These are phyloP conservation scores for Solanum corneliomulleri DNA, from an alignment of 257 asterid genomes.

Conservation along the genomic window DNA sequence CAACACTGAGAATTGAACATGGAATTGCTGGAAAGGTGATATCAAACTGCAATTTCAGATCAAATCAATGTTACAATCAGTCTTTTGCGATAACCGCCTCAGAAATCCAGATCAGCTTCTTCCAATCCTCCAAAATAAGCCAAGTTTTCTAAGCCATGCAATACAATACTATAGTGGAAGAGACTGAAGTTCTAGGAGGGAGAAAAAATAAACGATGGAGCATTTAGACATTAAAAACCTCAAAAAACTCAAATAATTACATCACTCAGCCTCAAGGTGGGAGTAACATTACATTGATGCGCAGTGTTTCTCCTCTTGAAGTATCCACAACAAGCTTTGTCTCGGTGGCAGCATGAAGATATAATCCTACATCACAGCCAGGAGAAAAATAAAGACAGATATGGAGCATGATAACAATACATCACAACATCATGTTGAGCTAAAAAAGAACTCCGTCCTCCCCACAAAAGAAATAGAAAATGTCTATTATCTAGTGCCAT, in stretches of 20 bases:
- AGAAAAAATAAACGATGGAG: neutral
- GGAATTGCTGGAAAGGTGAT: conserved; percentile 95
- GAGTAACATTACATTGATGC: conserved; percentile 61
- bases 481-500: neutral
- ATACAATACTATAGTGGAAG: neutral
- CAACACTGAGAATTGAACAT: conserved; percentile 86
- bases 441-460: neutral
- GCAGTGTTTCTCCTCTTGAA: conserved; percentile 95
- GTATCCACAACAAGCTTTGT: conserved; percentile 87
- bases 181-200: neutral
- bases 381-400: neutral
- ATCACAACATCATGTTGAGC: neutral
- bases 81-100: neutral
- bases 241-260: neutral
- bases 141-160: neutral
- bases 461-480: neutral
- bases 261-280: neutral
- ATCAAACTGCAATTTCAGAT: conserved; percentile 78
- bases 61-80: conserved; percentile 13
- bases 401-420: neutral
- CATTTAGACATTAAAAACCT: neutral
- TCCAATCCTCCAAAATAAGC: neutral
- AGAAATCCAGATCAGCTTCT: neutral
- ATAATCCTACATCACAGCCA: conserved; percentile 44
- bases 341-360: conserved; percentile 78